Evolutionary conservation across 73 alveolate genomes (phyloP).

Genomic region (Stentor roeselii): DNA sequence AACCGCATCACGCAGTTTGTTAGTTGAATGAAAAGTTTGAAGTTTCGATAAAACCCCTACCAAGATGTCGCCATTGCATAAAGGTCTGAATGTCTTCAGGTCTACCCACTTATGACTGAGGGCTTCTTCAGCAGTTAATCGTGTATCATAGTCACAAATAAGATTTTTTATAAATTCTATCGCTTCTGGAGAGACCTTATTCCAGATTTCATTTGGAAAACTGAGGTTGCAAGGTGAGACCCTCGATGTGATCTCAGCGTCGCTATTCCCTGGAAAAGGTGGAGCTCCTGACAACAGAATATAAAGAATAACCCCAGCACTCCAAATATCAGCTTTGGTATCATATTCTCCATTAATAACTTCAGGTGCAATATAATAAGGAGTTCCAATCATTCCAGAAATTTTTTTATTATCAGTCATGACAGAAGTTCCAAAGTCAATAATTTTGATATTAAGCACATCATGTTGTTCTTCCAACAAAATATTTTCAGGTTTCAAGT

Average conservation of each 20-base stretch:
- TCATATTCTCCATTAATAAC: slow-evolving; percentile 56
- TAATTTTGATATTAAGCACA: slow-evolving; percentile 49
- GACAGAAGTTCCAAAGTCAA: slow-evolving; percentile 79
- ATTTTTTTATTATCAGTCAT: slow-evolving; percentile 39
- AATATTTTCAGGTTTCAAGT: slow-evolving; percentile 82
- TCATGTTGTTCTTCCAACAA: slow-evolving; percentile 51
- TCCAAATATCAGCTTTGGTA: slow-evolving; percentile 73
- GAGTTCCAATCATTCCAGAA: slow-evolving; percentile 60
- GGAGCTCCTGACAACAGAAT: slow-evolving; percentile 61
- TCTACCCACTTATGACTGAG: slow-evolving; percentile 54
- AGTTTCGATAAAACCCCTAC: slow-evolving; percentile 25
- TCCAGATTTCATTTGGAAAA: slow-evolving; percentile 40
- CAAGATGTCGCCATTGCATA: not conserved
- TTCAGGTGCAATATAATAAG: slow-evolving; percentile 78
- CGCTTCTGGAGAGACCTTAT: slow-evolving; percentile 52
- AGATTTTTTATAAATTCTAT: slow-evolving; percentile 57
- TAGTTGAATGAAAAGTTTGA: slow-evolving; percentile 7
- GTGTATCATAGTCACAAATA: slow-evolving; percentile 29
- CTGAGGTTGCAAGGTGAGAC: slow-evolving; percentile 43
- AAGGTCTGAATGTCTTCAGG: slow-evolving; percentile 23
- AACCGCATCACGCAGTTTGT: slow-evolving; percentile 16
- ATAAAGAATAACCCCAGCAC: slow-evolving; percentile 74
- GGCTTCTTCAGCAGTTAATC: slow-evolving; percentile 55
- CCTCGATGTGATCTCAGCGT: slow-evolving; percentile 47
- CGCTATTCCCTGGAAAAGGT: slow-evolving; percentile 65